Base-by-base conservation (phyloP, 345 rosid species). In the Hirschfeldia incana region DNA sequence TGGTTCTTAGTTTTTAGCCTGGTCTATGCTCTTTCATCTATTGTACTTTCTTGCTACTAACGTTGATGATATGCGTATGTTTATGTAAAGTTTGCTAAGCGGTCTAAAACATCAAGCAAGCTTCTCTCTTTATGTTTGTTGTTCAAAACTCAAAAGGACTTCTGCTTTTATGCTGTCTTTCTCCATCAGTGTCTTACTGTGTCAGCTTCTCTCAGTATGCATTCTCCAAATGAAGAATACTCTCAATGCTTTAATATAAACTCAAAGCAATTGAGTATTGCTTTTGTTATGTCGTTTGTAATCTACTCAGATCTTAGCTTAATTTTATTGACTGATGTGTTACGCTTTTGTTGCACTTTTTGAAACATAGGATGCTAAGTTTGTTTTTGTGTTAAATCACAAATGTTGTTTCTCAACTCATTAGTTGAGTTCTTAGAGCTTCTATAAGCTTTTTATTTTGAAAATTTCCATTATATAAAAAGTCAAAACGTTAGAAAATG, bases 71-170 rank as follows among this genome's bases (percentile, higher is more conserved):
- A 70, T 55, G 32, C 21, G 21, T 21, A 8, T 36, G 17, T 13
- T 15, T n/a, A 0, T 51, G 21, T 15, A n/a, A 51, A 15, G 65
- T 53, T 74, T n/a, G n/a, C n/a, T 44, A 26, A 4, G 7, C 26
- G 2, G 15, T 69, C 11, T n/a, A 5, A 11, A 65, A 65, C 29
- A 5, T 1, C 27, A 53, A 5, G 65, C 28, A 74, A 29, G 28
- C 39, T 65, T 75, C 28, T 26, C n/a, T 21, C 21, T 21, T 26
- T 75, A 69, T 74, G 57, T 73, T 64, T 17, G 77, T 51, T 65
- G 62, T n/a, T n/a, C n/a, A n/a, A n/a, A n/a, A n/a, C 32, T 63
- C 1, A 30, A 32, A 73, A n/a, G 8, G 6, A 33, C 26, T 33
- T 33, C 27, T 1, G 27, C 21, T 46, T 64, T 62, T 72, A 58